Evolutionary conservation across 2,329 filamentous ascomycete species (phyloP), one percentile per base, ranked within the genome.

Genomic region (Ascochyta rabiei): DNA sequence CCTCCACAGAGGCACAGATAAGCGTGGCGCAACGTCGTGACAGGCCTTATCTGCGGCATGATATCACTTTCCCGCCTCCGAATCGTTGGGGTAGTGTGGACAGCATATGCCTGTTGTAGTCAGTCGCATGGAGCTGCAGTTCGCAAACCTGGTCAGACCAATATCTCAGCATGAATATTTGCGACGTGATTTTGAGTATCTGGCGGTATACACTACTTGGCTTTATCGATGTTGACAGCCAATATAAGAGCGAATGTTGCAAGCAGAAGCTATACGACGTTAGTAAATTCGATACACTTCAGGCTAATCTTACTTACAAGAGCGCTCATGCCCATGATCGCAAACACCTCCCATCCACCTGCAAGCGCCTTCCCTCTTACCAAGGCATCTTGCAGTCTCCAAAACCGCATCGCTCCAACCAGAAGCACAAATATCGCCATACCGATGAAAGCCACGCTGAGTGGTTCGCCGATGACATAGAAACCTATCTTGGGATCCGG

Each of bases 331-430:
- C 71, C 57, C 54, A 81, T 81, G 12, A 86, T 77, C 0, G 73
- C 61, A 47, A 78, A 75, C 6, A 87, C 65, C 64, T 88, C 85
- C 80, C 83, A 86, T 0, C 85, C 85, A 6, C 85, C 84, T 2
- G 80, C 78, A 65, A 82, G 72, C 0, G 84, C 77, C 64, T 82
- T 86, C 0, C 85, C 86, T 53, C 80, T 69, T 3, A 83, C 73
- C 56, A 89, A 81, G 0, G 82, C 83, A 66, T 78, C 78, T 69
- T 89, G 86, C 60, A 86, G 81, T 53, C 81, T 80, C 81, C 82
- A 88, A 62, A 85, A 87, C 23, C 86, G 78, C 58, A 80, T 77
- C 1, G 80, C 79, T 1, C 86, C 86, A n/a, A 88, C 61, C 0
- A 81, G 26, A 0, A 81, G 70, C 7, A 83, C 76, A 1, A 81